phyloP scores from a whole-genome alignment of 805 yeast genomes.

The Wickerhamomyces tratensis region DNA sequence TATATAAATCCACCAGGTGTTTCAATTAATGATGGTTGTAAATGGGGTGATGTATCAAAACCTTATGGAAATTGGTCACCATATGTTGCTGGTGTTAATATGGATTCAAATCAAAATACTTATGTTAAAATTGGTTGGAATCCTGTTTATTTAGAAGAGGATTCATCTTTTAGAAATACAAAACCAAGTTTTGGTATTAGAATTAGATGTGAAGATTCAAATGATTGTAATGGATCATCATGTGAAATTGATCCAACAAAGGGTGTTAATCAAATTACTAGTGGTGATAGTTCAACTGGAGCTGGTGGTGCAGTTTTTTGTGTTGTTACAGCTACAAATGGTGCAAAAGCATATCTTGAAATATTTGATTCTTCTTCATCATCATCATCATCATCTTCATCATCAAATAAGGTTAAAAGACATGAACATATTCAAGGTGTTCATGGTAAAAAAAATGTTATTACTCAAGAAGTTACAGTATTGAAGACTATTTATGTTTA shows the following conservation, averaged over 20 bases:
- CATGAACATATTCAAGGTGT: conserved; percentile 6
- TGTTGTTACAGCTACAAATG: conserved; percentile 65
- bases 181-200: conserved; percentile 64
- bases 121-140: conserved; percentile 87
- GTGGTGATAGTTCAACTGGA: conserved; percentile 32
- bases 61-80: conserved; percentile 91
- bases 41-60: conserved; percentile 66
- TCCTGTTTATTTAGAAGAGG: conserved; percentile 64
- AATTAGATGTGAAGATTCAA: conserved; percentile 61
- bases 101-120: conserved; percentile 60
- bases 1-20: conserved; percentile 82
- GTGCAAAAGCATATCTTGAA: conserved; percentile 61
- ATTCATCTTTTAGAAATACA: conserved; percentile 40
- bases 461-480: no score
- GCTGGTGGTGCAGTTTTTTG: conserved; percentile 74
- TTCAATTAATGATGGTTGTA: conserved; percentile 64
- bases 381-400: background rate
- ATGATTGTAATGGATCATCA: conserved; percentile 64
- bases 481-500: no score
- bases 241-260: conserved; percentile 74
- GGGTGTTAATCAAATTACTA: conserved; percentile 46
- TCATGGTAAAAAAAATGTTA: background rate
- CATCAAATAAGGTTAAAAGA: conserved; percentile 1
- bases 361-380: conserved; percentile 36
- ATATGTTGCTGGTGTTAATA: conserved; percentile 86